Conservation (phyloP, 306 rosid species). For the Casuarina equisetifolia region DNA sequence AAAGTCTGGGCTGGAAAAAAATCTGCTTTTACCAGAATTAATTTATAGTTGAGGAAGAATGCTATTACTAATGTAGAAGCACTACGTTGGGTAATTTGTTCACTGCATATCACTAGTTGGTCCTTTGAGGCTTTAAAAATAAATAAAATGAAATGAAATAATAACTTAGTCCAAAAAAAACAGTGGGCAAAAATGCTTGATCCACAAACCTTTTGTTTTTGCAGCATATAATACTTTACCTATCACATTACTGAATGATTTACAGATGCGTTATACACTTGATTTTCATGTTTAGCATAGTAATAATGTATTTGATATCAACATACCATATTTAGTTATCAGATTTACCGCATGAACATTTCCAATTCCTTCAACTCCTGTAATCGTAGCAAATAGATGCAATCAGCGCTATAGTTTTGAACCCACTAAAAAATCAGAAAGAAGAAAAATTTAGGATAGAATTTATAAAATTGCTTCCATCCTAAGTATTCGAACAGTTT, state of each 20-base stretch:
- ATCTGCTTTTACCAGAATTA: neutral
- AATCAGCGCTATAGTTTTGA: conserved; percentile 10
- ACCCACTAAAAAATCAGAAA: conserved; percentile 7
- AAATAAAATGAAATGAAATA: neutral
- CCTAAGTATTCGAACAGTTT: neutral
- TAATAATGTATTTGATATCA: conserved; percentile 12
- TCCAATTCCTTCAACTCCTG: conserved; percentile 97
- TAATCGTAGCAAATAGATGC: conserved; percentile 23
- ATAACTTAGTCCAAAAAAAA: neutral
- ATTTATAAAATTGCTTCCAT: neutral
- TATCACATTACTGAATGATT: neutral
- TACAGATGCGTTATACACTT: conserved; percentile 15
- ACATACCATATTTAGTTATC: conserved; percentile 72
- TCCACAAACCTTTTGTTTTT: neutral
- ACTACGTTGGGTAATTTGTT: neutral
- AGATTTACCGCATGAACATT: conserved; percentile 81
- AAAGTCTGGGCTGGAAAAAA: neutral
- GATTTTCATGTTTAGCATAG: conserved; percentile 7
- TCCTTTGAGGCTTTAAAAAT: neutral
- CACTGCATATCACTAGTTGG: neutral
- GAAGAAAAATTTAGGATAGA: conserved; percentile 1
- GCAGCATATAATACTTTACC: neutral
- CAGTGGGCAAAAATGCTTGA: neutral
- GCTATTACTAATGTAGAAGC: neutral
- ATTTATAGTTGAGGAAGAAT: neutral